These are phyloP conservation scores for Sordaria brevicollis DNA, from an alignment of 495 filamentous ascomycete species.

Conservation along the genomic window DNA sequence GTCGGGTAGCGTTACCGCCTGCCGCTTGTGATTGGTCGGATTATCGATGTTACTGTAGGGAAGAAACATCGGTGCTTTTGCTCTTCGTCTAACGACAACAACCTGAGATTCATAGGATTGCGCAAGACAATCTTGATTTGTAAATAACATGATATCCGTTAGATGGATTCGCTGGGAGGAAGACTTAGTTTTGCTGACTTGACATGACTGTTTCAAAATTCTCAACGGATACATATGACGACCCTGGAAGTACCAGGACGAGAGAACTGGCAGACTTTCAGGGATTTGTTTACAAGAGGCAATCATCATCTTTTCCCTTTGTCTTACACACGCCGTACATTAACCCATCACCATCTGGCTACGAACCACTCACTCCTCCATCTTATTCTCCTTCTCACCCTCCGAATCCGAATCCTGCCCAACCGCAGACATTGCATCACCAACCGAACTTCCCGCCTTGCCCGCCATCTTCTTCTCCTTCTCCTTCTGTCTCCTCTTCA, in stretches of 20 bases:
- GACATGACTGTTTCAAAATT: not conserved
- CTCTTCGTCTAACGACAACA: not conserved
- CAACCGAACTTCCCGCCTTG: constrained; percentile 1
- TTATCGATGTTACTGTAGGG: not conserved
- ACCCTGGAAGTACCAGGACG: not conserved
- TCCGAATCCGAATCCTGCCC: not conserved
- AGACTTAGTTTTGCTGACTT: no score
- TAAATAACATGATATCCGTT: no score
- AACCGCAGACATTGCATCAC: not conserved
- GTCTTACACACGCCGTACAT: not conserved
- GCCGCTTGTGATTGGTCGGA: not conserved
- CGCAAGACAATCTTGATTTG: no score
- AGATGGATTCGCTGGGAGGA: no score
- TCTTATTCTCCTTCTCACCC: not conserved
- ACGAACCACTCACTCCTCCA: not conserved
- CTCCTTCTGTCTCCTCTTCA: constrained; percentile 40
- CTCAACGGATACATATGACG: no score
- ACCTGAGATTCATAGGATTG: no score
- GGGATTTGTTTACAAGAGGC: not conserved
- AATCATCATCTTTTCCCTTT: not conserved
- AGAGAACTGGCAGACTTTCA: not conserved
- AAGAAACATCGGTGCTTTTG: not conserved
- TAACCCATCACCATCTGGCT: not conserved
- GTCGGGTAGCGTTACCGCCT: not conserved
- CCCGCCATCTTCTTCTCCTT: constrained; percentile 35